A percentile compares a stretch with the other conserved stretches of the same genome.
Evolutionary conservation across 108 stramenopile genomes (phyloP).

Genomic region (Epithemia pelagica): DNA sequence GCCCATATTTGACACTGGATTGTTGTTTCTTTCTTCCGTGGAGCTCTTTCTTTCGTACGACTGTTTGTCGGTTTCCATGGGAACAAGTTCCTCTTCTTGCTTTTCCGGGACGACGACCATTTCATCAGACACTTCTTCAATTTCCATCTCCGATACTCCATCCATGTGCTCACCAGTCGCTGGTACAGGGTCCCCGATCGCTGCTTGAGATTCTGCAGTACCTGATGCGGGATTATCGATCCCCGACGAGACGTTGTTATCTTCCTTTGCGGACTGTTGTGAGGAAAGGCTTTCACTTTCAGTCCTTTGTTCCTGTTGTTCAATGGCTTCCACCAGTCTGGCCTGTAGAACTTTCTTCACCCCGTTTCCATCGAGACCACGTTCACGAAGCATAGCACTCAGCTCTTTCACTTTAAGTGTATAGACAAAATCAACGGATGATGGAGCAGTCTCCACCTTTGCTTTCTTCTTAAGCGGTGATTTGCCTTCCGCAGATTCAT

Average conservation of each 20-base stretch:
- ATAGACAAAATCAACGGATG: conserved; percentile 9
- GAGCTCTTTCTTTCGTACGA: neutral
- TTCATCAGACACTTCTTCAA: neutral
- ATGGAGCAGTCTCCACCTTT: neutral
- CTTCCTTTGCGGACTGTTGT: neutral
- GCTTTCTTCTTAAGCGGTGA: neutral
- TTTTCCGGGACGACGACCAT: too few relatives aligned
- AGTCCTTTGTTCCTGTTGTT: neutral
- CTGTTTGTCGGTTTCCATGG: neutral
- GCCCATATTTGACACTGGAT: neutral
- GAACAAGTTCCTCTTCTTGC: too few relatives aligned
- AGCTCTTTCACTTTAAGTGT: conserved; percentile 44
- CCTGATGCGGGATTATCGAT: neutral
- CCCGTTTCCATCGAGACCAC: conserved; percentile 31
- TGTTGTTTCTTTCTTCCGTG: neutral
- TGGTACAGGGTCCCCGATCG: neutral
- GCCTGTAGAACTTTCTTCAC: conserved; percentile 39
- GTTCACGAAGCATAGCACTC: conserved; percentile 28
- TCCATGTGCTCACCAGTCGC: neutral
- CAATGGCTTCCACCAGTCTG: conserved; percentile 17
- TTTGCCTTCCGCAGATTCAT: neutral
- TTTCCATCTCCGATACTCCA: neutral
- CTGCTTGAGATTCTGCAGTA: neutral
- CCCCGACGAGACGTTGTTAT: too few relatives aligned
- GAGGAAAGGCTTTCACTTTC: neutral